Evolutionary conservation across 1,139 yeast species (phyloP).

Genomic region (Hanseniaspora uvarum): DNA sequence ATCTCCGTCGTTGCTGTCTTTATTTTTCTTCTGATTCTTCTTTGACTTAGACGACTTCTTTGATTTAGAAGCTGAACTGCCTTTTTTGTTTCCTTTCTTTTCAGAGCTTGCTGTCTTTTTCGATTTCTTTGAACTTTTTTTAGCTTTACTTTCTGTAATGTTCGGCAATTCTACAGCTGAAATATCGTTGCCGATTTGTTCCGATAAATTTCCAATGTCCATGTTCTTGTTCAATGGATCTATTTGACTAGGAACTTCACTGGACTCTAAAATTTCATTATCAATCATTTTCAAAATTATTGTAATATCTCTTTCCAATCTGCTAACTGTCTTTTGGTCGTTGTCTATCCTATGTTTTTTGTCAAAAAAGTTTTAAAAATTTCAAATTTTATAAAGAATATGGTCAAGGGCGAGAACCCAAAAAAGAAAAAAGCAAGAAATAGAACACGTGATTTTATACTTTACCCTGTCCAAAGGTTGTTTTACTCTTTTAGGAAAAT

Average conservation of each 20-base stretch:
- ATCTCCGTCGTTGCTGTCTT: not conserved
- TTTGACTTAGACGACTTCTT: constrained; percentile 9
- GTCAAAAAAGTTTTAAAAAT: no score
- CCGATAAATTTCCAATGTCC: not conserved
- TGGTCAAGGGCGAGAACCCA: not conserved
- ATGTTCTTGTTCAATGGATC: not conserved
- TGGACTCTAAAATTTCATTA: not conserved
- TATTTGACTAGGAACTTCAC: not conserved
- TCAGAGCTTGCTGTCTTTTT: not conserved
- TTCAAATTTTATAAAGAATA: no score
- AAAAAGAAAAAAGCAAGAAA: not conserved
- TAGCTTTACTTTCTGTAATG: constrained; percentile 2
- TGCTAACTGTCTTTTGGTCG: no score
- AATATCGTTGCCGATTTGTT: not conserved
- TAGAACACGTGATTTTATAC: not conserved
- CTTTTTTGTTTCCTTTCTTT: not conserved
- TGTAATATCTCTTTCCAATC: no score
- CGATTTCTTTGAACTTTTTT: not conserved
- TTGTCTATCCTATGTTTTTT: not conserved
- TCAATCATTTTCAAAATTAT: constrained; percentile 1
- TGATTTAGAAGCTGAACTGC: not conserved
- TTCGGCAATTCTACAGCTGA: constrained; percentile 11
- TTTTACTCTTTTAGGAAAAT: not conserved
- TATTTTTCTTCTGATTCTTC: not conserved
- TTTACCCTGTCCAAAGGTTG: not conserved